Evolutionary conservation across 2,329 filamentous ascomycete species (phyloP), one percentile per base, ranked within the genome.

Genomic region (Emmonsiellopsis sp.): DNA sequence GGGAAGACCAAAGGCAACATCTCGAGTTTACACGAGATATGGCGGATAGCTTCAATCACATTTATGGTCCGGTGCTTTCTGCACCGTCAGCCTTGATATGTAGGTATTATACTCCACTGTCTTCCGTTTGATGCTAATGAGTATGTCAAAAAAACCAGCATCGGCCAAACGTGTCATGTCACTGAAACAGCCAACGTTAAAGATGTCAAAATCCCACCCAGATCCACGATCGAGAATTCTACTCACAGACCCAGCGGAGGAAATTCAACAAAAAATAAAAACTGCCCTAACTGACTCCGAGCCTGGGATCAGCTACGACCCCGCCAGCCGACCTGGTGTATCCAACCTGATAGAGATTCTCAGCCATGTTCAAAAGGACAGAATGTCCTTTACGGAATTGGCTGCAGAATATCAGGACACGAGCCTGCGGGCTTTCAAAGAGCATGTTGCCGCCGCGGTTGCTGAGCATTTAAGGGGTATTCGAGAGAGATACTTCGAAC

Each of bases 1-100:
- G 93, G n/a, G 87, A 94, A 60, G 93, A 98, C 68, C 93, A 98
- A 71, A 78, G 77, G 53, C 93, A 98, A 63, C 93, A 98, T 70
- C 81, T 98, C 21, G 93, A 98, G 67, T 95, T 97, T 66, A 84
- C 91, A 1, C 81, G 93, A 51, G 85, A 94, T 65, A 86, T 90
- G 57, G 93, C 86, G 7, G 85, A 82, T 55, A 87, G 87, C 65
- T 97, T 98, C 74, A 96, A 97, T 69, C 77, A 87, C 64, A 71
- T 80, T 2, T 88, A 87, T 61, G 81, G 81, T 2, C 63, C 73
- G 1, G 68, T 81, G n/a, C 77, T 95, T 2, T 74, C 85, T 0
- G 65, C 78, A 0, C 88, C 90, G 0, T 74, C 86, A 60, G 86
- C 87, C 1, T 73, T 94, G 42, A 79, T 88, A 32, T 86, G 88